Base-by-base conservation (phyloP, 2,329 filamentous ascomycete genomes). In the Sarocladium kiliense region DNA sequence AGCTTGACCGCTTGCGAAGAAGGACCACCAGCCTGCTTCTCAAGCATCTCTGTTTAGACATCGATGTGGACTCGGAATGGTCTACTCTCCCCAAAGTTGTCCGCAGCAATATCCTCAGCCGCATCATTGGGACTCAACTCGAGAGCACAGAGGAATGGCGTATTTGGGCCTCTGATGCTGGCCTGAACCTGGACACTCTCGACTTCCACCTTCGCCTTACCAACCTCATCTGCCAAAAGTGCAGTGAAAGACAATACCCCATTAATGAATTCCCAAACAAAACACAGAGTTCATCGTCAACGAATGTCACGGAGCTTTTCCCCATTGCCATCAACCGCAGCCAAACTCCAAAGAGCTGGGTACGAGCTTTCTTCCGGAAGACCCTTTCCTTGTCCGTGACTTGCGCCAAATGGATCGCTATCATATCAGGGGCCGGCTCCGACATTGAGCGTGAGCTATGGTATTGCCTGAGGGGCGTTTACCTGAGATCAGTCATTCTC, bases 391-490 rank as follows among this genome's bases (percentile, higher is more conserved):
- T 69, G 2, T 60, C 67, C 1, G 54, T 65, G 42, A 58, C 60
- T 3, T 59, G 69, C 16, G 58, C 64, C 18, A 68, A 69, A 54
- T 72, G 68, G 64, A 56, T 68, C 1, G 68, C 66, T 10, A 64
- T 71, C 49, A 62, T 71, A 34, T 67, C 67, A 1, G 65, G 67
- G 2, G 70, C 65, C 3, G 67, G 67, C 5, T 66, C 66, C 14
- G 65, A 71, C 47, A 61, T 71, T 26, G 70, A 71, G 55, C 58
- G 69, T 25, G 70, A 72, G 58, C 58, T 72, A 2, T 68, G 64
- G 63, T 69, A 71, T 55, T 60, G 63, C 6, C 58, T 72, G 10
- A 59, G 65, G 12, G 56, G 64, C 34, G 59, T 62, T 10, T 64
- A 61, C 39, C 60, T 63, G 30, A 61, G 65, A 12, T 51, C 55